Conservation (phyloP, 306 rosid genomes). For the Prunus persica region Prunus_persica_NCBIv2 NC_034013.1:12813501-12814000, state of each 20-base stretch:
- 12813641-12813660: background rate
- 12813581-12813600: background rate
- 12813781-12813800: conserved; percentile 51
- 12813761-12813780: conserved; percentile 51
- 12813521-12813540: conserved; percentile 43
- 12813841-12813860: conserved; percentile 62
- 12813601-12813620: no score
- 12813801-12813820: conserved; percentile 49
- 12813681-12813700: conserved; percentile 47
- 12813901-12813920: conserved; percentile 44
- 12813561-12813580: background rate
- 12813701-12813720: conserved; percentile 43
- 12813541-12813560: background rate
- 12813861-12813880: conserved; percentile 48
- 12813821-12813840: conserved; percentile 53
- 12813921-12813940: conserved; percentile 42
- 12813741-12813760: conserved; percentile 55
- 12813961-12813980: conserved; percentile 37
- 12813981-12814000: conserved; percentile 16
- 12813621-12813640: background rate
- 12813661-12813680: conserved; percentile 60
- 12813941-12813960: conserved; percentile 35
- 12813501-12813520: conserved; percentile 53
- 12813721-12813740: conserved; percentile 41
- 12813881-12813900: conserved; percentile 24